phyloP scores from a whole-genome alignment of 2,329 filamentous ascomycete genomes.

The Pseudogymnoascus sp. region DNA sequence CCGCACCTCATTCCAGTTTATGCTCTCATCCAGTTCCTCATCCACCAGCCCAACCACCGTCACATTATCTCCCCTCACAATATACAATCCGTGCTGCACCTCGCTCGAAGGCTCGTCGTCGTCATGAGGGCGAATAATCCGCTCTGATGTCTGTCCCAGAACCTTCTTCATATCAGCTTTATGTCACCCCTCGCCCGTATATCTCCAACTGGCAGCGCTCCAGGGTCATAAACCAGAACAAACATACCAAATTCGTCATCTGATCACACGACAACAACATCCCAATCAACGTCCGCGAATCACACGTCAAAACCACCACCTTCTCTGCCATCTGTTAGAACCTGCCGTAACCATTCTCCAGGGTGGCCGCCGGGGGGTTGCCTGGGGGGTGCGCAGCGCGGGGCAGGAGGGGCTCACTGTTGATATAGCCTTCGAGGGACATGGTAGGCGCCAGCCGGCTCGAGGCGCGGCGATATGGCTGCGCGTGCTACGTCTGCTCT shows the following conservation, averaged over 20 bases:
- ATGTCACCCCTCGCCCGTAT: background rate
- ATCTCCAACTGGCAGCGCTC: background rate
- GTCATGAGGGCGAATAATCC: constrained; percentile 80
- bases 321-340: constrained; percentile 58
- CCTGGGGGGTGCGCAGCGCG: background rate
- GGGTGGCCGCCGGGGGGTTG: constrained; percentile 16
- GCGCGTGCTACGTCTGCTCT: constrained; percentile 13
- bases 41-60: constrained; percentile 85
- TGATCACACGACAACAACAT: constrained; percentile 82
- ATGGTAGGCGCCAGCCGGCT: constrained; percentile 28
- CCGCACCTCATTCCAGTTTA: constrained; percentile 87
- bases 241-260: constrained; percentile 71
- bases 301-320: constrained; percentile 83
- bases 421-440: constrained; percentile 47
- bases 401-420: constrained; percentile 36
- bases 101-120: constrained; percentile 75
- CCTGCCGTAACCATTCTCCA: constrained; percentile 23
- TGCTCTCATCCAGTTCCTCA: constrained; percentile 78
- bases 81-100: constrained; percentile 78
- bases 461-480: constrained; percentile 19
- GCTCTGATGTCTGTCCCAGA: constrained; percentile 73
- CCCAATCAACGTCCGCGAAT: constrained; percentile 80
- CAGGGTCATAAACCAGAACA: background rate
- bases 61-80: constrained; percentile 92
- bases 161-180: constrained; percentile 44